Conservation (phyloP, 2,329 filamentous ascomycete genomes). For the Chaetomium sp. region DNA sequence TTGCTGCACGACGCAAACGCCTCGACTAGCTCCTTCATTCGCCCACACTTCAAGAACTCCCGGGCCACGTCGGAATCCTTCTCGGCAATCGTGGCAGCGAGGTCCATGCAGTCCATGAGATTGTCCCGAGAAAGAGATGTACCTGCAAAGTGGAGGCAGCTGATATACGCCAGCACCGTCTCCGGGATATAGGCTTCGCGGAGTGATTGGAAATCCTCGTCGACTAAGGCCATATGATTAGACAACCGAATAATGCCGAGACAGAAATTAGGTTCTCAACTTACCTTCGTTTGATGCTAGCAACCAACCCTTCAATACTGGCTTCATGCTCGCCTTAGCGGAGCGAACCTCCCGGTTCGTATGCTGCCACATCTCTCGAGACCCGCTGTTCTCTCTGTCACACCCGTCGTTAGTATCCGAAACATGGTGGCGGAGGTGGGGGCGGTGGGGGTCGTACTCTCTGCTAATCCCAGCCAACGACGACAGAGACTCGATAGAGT, state of each 20-base stretch:
- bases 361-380: slow-evolving; percentile 24
- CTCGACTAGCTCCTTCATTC: slow-evolving; percentile 70
- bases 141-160: slow-evolving; percentile 72
- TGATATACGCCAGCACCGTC: slow-evolving; percentile 75
- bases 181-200: slow-evolving; percentile 79
- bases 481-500: slow-evolving; percentile 61
- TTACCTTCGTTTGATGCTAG: slow-evolving; percentile 48
- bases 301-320: slow-evolving; percentile 61
- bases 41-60: slow-evolving; percentile 56
- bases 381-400: slow-evolving; percentile 28
- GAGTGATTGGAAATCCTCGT: slow-evolving; percentile 56
- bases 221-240: slow-evolving; percentile 36
- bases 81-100: slow-evolving; percentile 69
- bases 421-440: too few species aligned
- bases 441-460: slow-evolving; percentile 41
- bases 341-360: slow-evolving; percentile 41
- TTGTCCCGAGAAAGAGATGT: slow-evolving; percentile 67
- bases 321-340: slow-evolving; percentile 51
- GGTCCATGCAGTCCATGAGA: slow-evolving; percentile 78
- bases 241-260: background rate
- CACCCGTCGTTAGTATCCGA: slow-evolving; percentile 24
- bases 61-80: slow-evolving; percentile 59
- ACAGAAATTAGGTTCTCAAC: background rate
- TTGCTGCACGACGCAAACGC: slow-evolving; percentile 72
- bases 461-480: slow-evolving; percentile 45